These are phyloP conservation scores for Wickerhamiella lipophila DNA, from an alignment of 805 yeast species.

Conservation along the genomic window DNA sequence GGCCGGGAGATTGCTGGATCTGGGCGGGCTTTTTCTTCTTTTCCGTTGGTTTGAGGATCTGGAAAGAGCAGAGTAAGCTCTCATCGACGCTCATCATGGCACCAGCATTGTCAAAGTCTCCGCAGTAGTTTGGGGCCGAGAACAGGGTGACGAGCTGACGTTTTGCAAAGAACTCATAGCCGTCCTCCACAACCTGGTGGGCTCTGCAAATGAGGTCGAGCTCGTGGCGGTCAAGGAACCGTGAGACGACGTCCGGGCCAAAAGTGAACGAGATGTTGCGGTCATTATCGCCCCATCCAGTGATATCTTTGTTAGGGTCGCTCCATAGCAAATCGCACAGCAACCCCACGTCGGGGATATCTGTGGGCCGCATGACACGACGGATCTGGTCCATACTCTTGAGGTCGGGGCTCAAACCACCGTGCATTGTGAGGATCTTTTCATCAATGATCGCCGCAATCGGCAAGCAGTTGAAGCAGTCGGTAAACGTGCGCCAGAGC, in stretches of 20 bases:
- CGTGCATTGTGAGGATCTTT: conserved; percentile 97
- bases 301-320: conserved; percentile 95
- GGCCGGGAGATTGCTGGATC: conserved; percentile 19
- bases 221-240: conserved; percentile 93
- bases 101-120: conserved; percentile 97
- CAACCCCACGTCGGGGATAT: conserved; percentile 94
- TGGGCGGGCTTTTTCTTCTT: conserved; percentile 63
- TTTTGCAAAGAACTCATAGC: conserved; percentile 92
- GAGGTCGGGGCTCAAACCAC: conserved; percentile 94
- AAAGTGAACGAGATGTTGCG: conserved; percentile 98
- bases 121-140: conserved; percentile 97
- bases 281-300: conserved; percentile 98
- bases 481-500: conserved; percentile 97
- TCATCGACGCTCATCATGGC: conserved; percentile 99
- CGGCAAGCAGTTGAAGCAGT: conserved; percentile 95
- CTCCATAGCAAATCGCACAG: conserved; percentile 96
- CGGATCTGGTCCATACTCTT: conserved; percentile 98
- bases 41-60: conserved; percentile 92
- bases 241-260: conserved; percentile 97
- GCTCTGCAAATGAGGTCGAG: conserved; percentile 98
- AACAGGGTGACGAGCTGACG: conserved; percentile 92
- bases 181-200: conserved; percentile 98
- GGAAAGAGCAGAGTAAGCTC: conserved; percentile 82
- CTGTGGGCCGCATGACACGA: conserved; percentile 98
- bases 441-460: conserved; percentile 98